Evolutionary conservation across 2,329 filamentous ascomycete species (phyloP).

Genomic region (Venturia asperata): DNA sequence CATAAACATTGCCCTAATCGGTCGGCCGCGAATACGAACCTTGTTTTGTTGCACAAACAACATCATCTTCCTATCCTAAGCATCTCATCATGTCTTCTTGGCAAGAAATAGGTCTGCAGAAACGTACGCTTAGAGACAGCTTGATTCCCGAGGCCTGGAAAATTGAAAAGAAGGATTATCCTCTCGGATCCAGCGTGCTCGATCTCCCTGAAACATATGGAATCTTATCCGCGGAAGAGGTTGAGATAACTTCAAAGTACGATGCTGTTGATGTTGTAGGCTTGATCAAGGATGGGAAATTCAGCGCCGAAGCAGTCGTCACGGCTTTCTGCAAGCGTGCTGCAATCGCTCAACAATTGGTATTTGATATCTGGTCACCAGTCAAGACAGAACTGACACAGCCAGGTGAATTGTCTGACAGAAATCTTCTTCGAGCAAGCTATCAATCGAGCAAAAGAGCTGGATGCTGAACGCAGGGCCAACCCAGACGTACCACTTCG

Average conservation of each 20-base stretch:
- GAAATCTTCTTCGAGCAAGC: constrained; percentile 34
- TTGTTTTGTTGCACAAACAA: no score
- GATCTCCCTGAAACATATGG: constrained; percentile 20
- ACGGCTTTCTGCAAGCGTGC: no score
- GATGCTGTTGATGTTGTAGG: no score
- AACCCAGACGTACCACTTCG: constrained; percentile 40
- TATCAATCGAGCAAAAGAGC: constrained; percentile 30
- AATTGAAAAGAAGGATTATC: background rate
- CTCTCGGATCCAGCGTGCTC: background rate
- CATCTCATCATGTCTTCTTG: background rate
- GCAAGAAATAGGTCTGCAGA: background rate
- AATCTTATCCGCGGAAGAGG: constrained; percentile 26
- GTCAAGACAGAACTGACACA: no score
- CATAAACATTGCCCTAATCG: no score
- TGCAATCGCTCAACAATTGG: no score
- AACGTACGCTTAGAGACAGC: background rate
- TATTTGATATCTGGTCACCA: no score
- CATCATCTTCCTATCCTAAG: background rate
- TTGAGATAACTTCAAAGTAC: no score
- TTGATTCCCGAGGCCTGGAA: background rate
- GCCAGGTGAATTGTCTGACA: no score
- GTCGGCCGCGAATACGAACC: no score
- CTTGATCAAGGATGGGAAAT: no score
- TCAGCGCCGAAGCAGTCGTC: no score
- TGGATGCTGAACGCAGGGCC: constrained; percentile 33